Evolutionary conservation across 2,329 filamentous ascomycete species (phyloP).

Genomic region (Pyrenochaeta sp.): DNA sequence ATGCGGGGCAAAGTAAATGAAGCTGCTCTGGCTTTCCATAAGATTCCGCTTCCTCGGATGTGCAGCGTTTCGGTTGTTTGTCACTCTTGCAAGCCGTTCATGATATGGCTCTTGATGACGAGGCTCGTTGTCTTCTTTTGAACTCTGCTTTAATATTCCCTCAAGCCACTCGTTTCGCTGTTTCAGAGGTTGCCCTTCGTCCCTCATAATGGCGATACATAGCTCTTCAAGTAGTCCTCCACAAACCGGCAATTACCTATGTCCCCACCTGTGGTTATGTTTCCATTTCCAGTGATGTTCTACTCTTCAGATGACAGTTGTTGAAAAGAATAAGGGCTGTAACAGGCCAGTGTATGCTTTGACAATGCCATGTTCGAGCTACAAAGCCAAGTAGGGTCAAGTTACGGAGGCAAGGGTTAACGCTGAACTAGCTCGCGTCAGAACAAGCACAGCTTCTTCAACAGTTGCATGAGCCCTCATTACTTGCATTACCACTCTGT

Average conservation of each 20-base stretch:
- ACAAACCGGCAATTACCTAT: not conserved
- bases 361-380: conserved; percentile 4
- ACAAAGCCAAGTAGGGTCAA: conserved; percentile 11
- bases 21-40: conserved; percentile 5
- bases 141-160: not conserved
- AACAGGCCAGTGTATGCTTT: conserved; percentile 14
- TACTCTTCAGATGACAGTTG: not conserved
- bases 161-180: not conserved
- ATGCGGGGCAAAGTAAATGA: conserved; percentile 16
- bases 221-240: not conserved
- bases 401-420: conserved; percentile 2
- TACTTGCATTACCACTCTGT: no score
- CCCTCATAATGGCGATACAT: not conserved
- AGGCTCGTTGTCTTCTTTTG: not conserved
- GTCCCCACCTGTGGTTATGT: not conserved
- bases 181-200: not conserved
- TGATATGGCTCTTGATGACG: not conserved
- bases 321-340: not conserved
- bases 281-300: not conserved
- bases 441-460: not conserved
- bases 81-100: not conserved
- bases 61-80: not conserved
- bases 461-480: no score
- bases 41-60: conserved; percentile 12
- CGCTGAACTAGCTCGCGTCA: not conserved